These are phyloP conservation scores for Hysterangium stoloniferum DNA, from an alignment of 768 basidiomycete genomes.

Conservation along the genomic window DNA sequence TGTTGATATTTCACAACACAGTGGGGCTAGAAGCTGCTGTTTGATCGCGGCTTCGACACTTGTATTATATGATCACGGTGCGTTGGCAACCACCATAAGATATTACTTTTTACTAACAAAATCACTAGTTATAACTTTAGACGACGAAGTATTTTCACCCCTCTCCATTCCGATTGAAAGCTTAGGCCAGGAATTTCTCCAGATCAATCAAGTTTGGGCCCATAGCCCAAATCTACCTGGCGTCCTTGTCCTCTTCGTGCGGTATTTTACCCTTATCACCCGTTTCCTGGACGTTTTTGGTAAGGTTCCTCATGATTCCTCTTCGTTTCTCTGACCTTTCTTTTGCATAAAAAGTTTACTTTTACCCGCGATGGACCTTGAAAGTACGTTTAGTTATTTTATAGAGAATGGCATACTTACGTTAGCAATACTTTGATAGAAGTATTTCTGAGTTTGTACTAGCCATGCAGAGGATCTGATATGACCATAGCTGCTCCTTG, in stretches of 20 bases:
- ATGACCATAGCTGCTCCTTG: not conserved
- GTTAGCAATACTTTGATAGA: not conserved
- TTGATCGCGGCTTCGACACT: too few relatives aligned
- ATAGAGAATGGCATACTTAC: not conserved
- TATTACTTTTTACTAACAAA: too few relatives aligned
- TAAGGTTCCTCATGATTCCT: not conserved
- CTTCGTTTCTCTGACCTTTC: not conserved
- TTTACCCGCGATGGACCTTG: not conserved
- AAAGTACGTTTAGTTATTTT: not conserved
- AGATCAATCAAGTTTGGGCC: not conserved
- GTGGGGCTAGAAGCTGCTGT: too few relatives aligned
- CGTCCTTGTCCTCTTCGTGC: not conserved
- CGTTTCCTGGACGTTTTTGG: not conserved
- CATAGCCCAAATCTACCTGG: not conserved
- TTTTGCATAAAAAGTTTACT: not conserved
- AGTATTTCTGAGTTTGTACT: not conserved
- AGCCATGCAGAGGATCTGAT: not conserved
- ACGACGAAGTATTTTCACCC: too few relatives aligned
- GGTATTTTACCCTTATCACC: not conserved
- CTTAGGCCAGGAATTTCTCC: too few relatives aligned
- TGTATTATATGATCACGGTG: too few relatives aligned
- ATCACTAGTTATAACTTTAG: too few relatives aligned
- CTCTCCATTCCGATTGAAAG: too few relatives aligned
- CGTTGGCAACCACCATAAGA: too few relatives aligned
- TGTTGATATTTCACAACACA: too few relatives aligned